Percentiles rank a stretch among this genome's conserved stretches.
phyloP scores from a whole-genome alignment of 1,284 basidiomycete species.

The Vanrija humicola region DNA sequence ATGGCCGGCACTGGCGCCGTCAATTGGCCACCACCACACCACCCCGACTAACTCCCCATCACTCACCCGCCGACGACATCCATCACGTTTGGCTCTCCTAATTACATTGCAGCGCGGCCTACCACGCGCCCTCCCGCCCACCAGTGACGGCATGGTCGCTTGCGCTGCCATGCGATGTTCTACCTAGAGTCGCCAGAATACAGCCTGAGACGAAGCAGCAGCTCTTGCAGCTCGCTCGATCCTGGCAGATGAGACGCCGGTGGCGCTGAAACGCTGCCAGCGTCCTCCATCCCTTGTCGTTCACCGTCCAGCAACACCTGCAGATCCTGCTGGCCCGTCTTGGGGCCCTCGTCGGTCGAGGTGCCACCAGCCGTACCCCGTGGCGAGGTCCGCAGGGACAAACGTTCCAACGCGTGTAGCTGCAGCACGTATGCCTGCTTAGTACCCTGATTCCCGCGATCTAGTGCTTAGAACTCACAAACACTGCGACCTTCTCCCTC shows the following conservation, averaged over 20 bases:
- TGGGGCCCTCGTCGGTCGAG: neutral
- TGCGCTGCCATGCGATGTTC: no score
- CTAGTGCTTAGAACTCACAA: conserved; percentile 54
- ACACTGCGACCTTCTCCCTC: conserved; percentile 54
- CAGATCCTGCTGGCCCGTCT: conserved; percentile 23
- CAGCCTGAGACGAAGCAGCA: conserved; percentile 24
- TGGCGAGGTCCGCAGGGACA: conserved; percentile 28
- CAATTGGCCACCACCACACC: neutral
- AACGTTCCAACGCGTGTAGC: conserved; percentile 39
- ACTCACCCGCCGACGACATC: neutral
- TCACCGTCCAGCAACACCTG: conserved; percentile 26
- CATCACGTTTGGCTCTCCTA: no score
- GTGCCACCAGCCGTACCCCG: neutral
- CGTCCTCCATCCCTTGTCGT: conserved; percentile 5
- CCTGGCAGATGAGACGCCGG: conserved; percentile 1
- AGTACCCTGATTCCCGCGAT: neutral
- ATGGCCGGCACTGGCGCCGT: no score
- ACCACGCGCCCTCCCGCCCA: neutral
- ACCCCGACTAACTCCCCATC: neutral
- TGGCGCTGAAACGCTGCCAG: neutral
- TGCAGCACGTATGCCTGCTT: conserved; percentile 6
- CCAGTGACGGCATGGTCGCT: neutral
- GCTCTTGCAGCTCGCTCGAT: conserved; percentile 21
- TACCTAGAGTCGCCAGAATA: neutral
- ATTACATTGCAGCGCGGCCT: neutral